Base-by-base conservation (phyloP, 192 early-diverging fungal genomes). In the Coemansia pectinata region DNA sequence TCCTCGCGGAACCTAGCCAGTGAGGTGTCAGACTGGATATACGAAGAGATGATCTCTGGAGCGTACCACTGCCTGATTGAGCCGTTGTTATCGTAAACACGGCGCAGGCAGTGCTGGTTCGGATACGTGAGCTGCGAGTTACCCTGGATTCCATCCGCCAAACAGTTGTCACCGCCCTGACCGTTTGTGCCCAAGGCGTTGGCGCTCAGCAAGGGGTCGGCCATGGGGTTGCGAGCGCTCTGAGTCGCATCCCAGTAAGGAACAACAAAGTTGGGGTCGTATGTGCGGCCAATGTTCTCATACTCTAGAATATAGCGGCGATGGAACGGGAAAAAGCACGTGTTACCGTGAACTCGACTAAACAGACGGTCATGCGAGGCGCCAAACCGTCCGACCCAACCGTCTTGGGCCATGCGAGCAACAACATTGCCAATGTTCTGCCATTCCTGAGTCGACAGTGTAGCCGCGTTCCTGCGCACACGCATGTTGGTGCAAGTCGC, bases 201-300 rank as follows among this genome's bases (percentile, higher is more conserved):
- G 4, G 74, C 17, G 14, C 68, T 67, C 48, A 85, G 67, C 31
- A 85, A 27, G 1, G 71, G 72, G 45, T 75, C 73, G 14, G 38
- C 50, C 2, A 72, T 68, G 4, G 84, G 79, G 36, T 68, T 62
- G 64, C 76, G 72, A 66, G 63, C 77, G 70, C 71, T 75, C 73
- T 77, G 40, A 25, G 84, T 77, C 3, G 70, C 76, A 45, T 85
- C 84, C 79, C 79, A 85, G 70, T 85, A 85, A 4, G 84, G 84
- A 5, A 82, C 64, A 21, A 71, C 70, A 73, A 82, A 76, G 68
- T 64, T 73, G 38, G 79, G 71, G 64, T 81, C 70, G 52, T 82
- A 82, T 8, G 2, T 62, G 53, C 74, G 76, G 14, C 73, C 70
- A 39, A 75, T 63, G 42, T 74, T 76, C 29, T 85, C 84, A 52